Evolutionary conservation across 1,139 yeast species (phyloP), one percentile per base, ranked within the genome.

Genomic region (Taphrina confusa): DNA sequence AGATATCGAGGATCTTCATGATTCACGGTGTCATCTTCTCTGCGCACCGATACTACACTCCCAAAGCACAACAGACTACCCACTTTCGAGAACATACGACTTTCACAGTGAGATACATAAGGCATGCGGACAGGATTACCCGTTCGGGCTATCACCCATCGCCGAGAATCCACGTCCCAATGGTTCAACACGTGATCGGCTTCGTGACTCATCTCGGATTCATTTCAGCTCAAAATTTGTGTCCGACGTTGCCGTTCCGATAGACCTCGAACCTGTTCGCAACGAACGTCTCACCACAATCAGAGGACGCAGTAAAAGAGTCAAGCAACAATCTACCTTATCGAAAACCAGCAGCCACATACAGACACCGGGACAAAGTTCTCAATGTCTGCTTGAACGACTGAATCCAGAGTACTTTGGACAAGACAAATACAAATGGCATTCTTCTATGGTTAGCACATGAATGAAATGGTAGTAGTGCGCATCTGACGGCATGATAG

Each of bases 381-480:
- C 42, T 18, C 23, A 33, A 54, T 54, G 58, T 54, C 58, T 54
- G 58, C 58, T 54, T 54, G 58, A 54, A 20, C 40, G 51, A 20
- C 40, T 33, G 39, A 54, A 54, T 45, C 58, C 58, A 34, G 44
- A 27, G 22, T 54, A 54, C 51, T 54, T 54, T 25, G 51, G 18
- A 25, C 58, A 44, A 31, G 51, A 45, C 18, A 31, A 34, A 33
- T 54, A 23, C 49, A 42, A 44, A 54, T 54, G 58, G 58, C 58
- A 54, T 54, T 44, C 44, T 54, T 44, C 45, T 42, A 44, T 46
- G 51, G 58, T 42, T 16, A 12, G 49, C 14, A 16, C 39, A 6
- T 18, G 9, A 1, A 11, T 4, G 22, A 4, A 16, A 16, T 11
- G 4, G 8, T n/a, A 12, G 9, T 37, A n/a, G 25, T 22, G 22